A percentile compares a stretch with the other conserved stretches of the same genome.
These are phyloP conservation scores for Penicillium verrucosum DNA, from an alignment of 2,329 filamentous ascomycete genomes.

Conservation along the genomic window DNA sequence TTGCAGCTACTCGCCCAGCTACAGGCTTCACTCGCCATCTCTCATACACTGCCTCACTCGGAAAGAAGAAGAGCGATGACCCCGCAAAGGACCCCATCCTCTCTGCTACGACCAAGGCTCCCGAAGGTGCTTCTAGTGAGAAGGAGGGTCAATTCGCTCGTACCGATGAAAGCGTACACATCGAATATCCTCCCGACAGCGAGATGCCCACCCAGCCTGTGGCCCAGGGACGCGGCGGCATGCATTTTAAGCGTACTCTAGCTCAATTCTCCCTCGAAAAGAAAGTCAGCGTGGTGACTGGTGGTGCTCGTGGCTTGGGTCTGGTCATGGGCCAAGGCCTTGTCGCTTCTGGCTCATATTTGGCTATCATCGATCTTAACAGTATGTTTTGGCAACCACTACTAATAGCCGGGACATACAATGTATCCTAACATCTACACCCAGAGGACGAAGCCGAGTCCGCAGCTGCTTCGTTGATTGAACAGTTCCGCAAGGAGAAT, in stretches of 20 bases:
- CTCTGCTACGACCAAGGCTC: conserved; percentile 32
- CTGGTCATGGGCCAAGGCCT: conserved; percentile 91
- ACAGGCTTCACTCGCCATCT: conserved; percentile 25
- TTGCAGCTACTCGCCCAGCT: conserved; percentile 16
- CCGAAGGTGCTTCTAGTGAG: conserved; percentile 29
- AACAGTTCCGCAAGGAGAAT: conserved; percentile 75
- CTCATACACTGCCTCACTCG: conserved; percentile 29
- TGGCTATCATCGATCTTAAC: conserved; percentile 93
- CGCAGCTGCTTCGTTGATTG: conserved; percentile 70
- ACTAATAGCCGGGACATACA: background rate
- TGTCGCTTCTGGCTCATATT: conserved; percentile 79
- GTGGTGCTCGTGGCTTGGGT: conserved; percentile 82
- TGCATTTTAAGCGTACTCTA: conserved; percentile 80
- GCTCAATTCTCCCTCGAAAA: conserved; percentile 82
- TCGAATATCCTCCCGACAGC: conserved; percentile 73
- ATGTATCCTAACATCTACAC: background rate
- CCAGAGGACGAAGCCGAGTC: conserved; percentile 77
- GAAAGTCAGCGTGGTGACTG: conserved; percentile 80
- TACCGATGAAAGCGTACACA: conserved; percentile 72
- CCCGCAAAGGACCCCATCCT: conserved; percentile 26
- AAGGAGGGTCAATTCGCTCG: conserved; percentile 70
- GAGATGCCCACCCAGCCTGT: conserved; percentile 69
- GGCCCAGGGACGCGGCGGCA: conserved; percentile 71
- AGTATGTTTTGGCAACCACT: conserved; percentile 53
- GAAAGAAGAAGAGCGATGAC: conserved; percentile 26